Evolutionary conservation across 2,329 filamentous ascomycete genomes (phyloP), one percentile per base, ranked within the genome.

Genomic region (Pestalotiopsis sp.): DNA sequence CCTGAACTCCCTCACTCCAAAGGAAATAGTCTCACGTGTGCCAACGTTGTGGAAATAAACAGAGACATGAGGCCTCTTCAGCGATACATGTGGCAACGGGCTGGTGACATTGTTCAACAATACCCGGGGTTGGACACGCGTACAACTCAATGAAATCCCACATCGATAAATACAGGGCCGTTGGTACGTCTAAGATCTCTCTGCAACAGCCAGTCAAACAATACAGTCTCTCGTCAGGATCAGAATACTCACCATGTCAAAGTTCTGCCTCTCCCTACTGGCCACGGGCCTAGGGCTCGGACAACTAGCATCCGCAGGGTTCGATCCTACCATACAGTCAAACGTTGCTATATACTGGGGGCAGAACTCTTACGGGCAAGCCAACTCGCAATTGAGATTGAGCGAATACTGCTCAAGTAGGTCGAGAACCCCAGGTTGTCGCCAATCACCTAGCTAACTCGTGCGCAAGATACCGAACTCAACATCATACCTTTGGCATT

Each of bases 281-380:
- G 31, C 31, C 27, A 17, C 59, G 31, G 17, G 59, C 59, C 13
- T 62, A 7, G 59, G 25, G n/a, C 59, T 62, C n/a, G 27, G 25
- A 20, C 27, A 36, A 39, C 12, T 45, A 13, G 64, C 64, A 27
- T 31, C 36, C 36, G 83, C 82, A 23, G 83, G 80, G 13, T 86
- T 88, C 72, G 79, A 84, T 70, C 70, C 85, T 4, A 75, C 74
- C n/a, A 82, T 84, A 1, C 73, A 75, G 1, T 82, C 77, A 64
- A 92, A 91, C 73, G 75, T 92, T 66, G 89, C 86, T 31, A 82
- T 92, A 1, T 93, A 93, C 77, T 93, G 90, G 90, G 81, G 85
- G 4, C 90, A 92, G 75, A 92, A 92, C 76, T 92, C 90, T 0
- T 84, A 82, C 71, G 80, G 82, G 11, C 81, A 84, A 69, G 81